phyloP scores from a whole-genome alignment of 129 eudicot species.

The Arctium minus region DNA sequence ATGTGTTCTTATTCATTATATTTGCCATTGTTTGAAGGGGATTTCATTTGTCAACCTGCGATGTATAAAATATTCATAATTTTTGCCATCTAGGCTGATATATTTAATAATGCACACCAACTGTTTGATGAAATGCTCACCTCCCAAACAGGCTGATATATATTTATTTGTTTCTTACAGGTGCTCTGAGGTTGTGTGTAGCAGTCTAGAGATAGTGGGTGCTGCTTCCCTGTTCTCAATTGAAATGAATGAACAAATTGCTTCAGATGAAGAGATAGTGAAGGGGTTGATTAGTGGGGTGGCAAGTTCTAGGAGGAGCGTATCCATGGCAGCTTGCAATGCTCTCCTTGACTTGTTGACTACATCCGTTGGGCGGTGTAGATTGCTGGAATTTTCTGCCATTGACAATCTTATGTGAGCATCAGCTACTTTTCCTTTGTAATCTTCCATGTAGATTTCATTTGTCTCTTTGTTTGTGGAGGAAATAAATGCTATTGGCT shows the following conservation, averaged over 20 bases:
- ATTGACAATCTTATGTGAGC: slow-evolving; percentile 67
- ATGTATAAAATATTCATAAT: neutral
- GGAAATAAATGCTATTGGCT: slow-evolving; percentile 1
- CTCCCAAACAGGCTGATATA: neutral
- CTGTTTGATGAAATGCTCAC: slow-evolving; percentile 13
- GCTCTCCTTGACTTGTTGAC: slow-evolving; percentile 68
- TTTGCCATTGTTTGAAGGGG: neutral
- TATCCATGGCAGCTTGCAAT: slow-evolving; percentile 56
- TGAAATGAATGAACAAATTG: slow-evolving; percentile 71
- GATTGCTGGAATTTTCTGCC: slow-evolving; percentile 44
- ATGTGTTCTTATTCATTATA: neutral
- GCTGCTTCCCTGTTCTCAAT: slow-evolving; percentile 57
- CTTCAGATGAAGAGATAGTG: slow-evolving; percentile 51
- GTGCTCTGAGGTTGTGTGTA: slow-evolving; percentile 41
- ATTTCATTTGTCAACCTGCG: neutral
- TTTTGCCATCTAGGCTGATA: neutral
- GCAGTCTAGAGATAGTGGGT: slow-evolving; percentile 44
- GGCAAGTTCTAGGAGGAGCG: slow-evolving; percentile 28
- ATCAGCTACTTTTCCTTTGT: slow-evolving; percentile 13
- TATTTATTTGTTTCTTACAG: slow-evolving; percentile 14
- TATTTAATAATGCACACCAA: slow-evolving; percentile 16
- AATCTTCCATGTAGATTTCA: neutral
- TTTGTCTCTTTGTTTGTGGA: neutral
- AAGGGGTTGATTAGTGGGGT: slow-evolving; percentile 43
- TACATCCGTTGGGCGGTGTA: slow-evolving; percentile 44